A percentile compares a stretch with the other conserved stretches of the same genome.
phyloP scores from a whole-genome alignment of 192 early-diverging fungal genomes.

The Gamsiella multidivaricata region DNA sequence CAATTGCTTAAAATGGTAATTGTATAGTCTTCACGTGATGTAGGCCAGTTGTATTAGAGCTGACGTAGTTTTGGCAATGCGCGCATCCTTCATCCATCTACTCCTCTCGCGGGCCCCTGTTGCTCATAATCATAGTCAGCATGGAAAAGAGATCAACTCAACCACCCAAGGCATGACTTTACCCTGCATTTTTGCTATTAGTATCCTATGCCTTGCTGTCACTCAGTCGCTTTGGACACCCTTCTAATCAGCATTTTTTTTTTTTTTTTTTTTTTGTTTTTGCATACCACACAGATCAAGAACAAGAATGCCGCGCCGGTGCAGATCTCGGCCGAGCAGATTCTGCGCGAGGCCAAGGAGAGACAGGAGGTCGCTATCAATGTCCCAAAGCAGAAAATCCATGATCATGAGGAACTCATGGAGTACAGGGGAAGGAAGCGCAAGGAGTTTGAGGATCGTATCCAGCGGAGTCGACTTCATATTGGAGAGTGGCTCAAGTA shows the following conservation, averaged over 20 bases:
- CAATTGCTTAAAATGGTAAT: no score
- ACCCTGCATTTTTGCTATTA: background rate
- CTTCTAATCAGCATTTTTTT: background rate
- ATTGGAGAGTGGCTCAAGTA: conserved; percentile 96
- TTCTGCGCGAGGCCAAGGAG: conserved; percentile 94
- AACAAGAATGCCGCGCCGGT: conserved; percentile 98
- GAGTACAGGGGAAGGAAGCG: conserved; percentile 92
- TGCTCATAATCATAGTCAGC: background rate
- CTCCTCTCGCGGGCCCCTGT: background rate
- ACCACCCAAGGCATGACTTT: conserved; percentile 16
- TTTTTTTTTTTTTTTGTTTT: background rate
- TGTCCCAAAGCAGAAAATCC: conserved; percentile 87
- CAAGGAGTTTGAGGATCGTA: conserved; percentile 93
- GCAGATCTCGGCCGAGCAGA: conserved; percentile 99
- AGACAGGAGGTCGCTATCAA: conserved; percentile 72
- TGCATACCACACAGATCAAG: conserved; percentile 76
- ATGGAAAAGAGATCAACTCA: conserved; percentile 33
- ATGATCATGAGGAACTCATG: conserved; percentile 91
- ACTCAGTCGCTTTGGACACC: no score
- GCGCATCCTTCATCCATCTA: background rate
- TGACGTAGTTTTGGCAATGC: no score
- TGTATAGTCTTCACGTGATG: no score
- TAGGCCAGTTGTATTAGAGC: no score
- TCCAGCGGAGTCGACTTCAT: conserved; percentile 86
- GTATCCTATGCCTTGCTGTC: no score